phyloP scores from a whole-genome alignment of 257 asterid species.

The Knoxia roxburghii region DNA sequence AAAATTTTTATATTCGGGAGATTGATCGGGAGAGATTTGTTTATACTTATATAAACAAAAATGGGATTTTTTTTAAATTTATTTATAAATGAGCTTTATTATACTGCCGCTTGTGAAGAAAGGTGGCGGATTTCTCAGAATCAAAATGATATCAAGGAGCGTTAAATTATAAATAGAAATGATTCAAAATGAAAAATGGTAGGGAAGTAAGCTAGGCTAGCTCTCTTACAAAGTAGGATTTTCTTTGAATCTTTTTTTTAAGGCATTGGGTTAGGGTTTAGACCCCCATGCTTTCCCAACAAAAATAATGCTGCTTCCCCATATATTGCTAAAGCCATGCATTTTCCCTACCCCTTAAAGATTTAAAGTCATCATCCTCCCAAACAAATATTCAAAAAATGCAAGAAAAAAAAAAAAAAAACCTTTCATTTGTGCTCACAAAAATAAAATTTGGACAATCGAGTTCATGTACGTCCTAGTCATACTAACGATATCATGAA shows the following conservation, averaged over 20 bases:
- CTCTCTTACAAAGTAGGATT: constrained; percentile 26
- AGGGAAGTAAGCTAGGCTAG: constrained; percentile 30
- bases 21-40: no score
- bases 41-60: no score
- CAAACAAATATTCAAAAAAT: no score
- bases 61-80: no score
- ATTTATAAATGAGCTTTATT: no score
- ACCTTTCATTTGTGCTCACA: no score
- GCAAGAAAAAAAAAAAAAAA: no score
- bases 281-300: constrained; percentile 20
- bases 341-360: constrained; percentile 44
- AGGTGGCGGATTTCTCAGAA: constrained; percentile 36
- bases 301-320: constrained; percentile 34
- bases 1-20: no score
- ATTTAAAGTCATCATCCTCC: neutral
- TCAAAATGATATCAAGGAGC: constrained; percentile 58
- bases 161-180: constrained; percentile 33
- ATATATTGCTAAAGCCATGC: constrained; percentile 25
- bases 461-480: no score
- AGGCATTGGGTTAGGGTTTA: constrained; percentile 25
- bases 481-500: no score
- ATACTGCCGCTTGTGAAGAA: constrained; percentile 9
- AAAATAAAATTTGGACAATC: no score
- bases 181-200: constrained; percentile 37
- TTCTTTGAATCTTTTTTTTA: constrained; percentile 34